Conservation (phyloP, 805 yeast species). For the Starmerella vaccinii region DNA sequence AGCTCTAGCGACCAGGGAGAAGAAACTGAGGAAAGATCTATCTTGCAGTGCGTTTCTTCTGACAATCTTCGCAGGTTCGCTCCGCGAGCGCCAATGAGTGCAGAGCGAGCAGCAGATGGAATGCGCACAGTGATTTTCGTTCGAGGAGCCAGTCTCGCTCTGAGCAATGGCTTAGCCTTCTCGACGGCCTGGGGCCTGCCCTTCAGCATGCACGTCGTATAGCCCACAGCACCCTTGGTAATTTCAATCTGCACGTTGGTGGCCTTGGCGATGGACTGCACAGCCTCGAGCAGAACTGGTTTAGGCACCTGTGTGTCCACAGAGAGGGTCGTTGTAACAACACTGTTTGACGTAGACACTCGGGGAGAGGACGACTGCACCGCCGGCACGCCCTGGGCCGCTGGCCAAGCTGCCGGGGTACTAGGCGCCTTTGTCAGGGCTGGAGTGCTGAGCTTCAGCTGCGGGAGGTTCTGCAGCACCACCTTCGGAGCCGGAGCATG, state of each 20-base stretch:
- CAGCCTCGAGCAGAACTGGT: constrained; percentile 6
- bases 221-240: constrained; percentile 13
- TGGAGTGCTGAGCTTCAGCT: not conserved
- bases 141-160: constrained; percentile 16
- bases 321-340: constrained; percentile 4
- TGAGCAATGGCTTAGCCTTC: constrained; percentile 14
- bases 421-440: not conserved
- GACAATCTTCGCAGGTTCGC: constrained; percentile 16
- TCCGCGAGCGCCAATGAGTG: constrained; percentile 23
- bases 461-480: not conserved
- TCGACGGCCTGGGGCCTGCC: constrained; percentile 14
- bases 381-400: not conserved
- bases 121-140: constrained; percentile 6
- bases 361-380: not conserved
- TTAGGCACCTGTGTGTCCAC: constrained; percentile 9
- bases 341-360: not conserved
- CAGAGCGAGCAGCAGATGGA: constrained; percentile 20
- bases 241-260: constrained; percentile 17
- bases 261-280: constrained; percentile 7
- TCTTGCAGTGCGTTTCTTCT: constrained; percentile 8
- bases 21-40: constrained; percentile 2
- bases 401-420: not conserved
- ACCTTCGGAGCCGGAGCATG: not conserved
- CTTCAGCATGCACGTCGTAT: constrained; percentile 20
- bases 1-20: constrained; percentile 15